Evolutionary conservation across 257 asterid genomes (phyloP), one percentile per base, ranked within the genome.

Genomic region (Solanum okadae): DNA sequence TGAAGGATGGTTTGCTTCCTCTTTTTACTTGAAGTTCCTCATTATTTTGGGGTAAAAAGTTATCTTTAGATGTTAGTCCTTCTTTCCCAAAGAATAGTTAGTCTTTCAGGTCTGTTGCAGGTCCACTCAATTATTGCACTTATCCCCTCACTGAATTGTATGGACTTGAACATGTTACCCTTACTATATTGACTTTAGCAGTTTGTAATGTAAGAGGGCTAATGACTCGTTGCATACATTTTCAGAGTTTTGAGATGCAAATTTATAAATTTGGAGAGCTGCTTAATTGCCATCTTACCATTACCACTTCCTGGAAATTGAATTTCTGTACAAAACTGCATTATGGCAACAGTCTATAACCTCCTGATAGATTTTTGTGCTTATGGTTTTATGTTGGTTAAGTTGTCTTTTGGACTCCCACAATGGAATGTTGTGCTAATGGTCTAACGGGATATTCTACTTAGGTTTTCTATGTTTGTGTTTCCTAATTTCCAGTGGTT

Each of bases 401-500:
- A 56, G 65, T 56, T 56, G 38, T 79, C 65, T 44, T 79, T 79
- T 44, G 85, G 85, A 79, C 38, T 29, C 31, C 33, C 85, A 27
- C 67, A 15, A 44, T 44, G 16, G 35, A 79, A 79, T 79, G 85
- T 44, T 42, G 67, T 79, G 15, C 85, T 25, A 44, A 27, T 79
- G 85, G 38, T 79, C 40, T 44, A 77, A 44, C 1, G 7, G 65
- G 67, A 79, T 75, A 35, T 35, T 75, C 83, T 75, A 35, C 52
- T 44, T 79, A 27, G 40, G 85, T 79, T 49, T 79, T 79, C 85
- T 44, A 9, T 25, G 15, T 79, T 79, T 10, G 18, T 44, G 85
- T 79, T 86, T 63, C 68, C 77, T 87, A 89, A 75, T 89, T 87
- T 85, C 87, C 82, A 59, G 38, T 33, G 44, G 67, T 83, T 84